These are phyloP conservation scores for Termitomyces sp. DNA, from an alignment of 768 basidiomycete genomes.

Conservation along the genomic window DNA sequence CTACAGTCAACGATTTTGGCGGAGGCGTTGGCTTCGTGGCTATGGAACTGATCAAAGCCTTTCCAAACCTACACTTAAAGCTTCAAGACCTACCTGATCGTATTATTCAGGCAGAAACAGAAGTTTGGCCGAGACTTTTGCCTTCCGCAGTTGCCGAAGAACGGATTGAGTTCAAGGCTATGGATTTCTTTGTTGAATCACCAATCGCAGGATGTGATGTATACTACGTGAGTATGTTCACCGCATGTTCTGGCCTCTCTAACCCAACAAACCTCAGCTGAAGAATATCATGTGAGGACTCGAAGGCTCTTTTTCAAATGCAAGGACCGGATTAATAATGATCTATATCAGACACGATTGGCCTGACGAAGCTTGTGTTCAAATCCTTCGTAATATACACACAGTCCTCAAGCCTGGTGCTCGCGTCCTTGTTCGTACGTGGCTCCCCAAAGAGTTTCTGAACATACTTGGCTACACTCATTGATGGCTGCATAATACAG, in stretches of 20 bases:
- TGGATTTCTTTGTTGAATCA: neutral
- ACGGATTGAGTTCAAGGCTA: neutral
- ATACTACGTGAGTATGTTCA: neutral
- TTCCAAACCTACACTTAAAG: neutral
- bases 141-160: neutral
- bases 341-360: neutral
- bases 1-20: neutral
- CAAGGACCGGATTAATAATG: neutral
- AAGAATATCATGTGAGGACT: neutral
- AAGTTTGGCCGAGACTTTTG: neutral
- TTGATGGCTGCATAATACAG: neutral
- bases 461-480: neutral
- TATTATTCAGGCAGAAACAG: neutral
- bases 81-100: neutral
- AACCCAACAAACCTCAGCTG: neutral
- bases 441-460: neutral
- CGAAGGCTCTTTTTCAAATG: neutral
- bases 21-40: neutral
- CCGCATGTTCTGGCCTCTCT: neutral
- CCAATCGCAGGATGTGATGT: neutral
- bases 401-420: neutral
- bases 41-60: neutral
- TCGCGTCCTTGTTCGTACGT: neutral
- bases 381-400: neutral
- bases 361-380: neutral